These are phyloP conservation scores for Heliamphora exappendiculata DNA, from an alignment of 148 eudicot genomes.

Conservation along the genomic window DNA sequence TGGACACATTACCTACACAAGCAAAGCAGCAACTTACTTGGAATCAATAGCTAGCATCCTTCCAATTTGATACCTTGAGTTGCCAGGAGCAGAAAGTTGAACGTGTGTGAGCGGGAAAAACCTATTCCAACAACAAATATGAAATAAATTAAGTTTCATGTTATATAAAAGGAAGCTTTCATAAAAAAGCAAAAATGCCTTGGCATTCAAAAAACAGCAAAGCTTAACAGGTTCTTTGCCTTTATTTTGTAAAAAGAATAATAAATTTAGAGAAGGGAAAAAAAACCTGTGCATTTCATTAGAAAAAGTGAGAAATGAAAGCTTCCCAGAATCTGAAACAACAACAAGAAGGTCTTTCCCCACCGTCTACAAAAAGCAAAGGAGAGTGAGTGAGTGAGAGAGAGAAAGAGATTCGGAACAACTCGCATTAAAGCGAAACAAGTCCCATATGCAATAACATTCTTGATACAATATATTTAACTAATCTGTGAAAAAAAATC, in stretches of 20 bases:
- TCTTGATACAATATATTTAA: background rate
- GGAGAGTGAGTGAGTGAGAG: slow-evolving; percentile 6
- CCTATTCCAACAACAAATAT: slow-evolving; percentile 33
- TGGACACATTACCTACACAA: too few species aligned
- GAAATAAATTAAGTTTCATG: slow-evolving; percentile 4
- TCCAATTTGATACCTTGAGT: slow-evolving; percentile 69
- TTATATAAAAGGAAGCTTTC: background rate
- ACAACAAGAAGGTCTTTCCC: slow-evolving; percentile 72
- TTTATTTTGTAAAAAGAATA: background rate
- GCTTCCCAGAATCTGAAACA: slow-evolving; percentile 89
- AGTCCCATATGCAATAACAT: background rate
- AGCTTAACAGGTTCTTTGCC: background rate
- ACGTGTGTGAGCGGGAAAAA: slow-evolving; percentile 73
- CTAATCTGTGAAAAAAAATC: background rate
- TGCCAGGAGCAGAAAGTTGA: slow-evolving; percentile 82
- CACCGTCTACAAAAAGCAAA: slow-evolving; percentile 33
- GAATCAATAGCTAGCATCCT: slow-evolving; percentile 88
- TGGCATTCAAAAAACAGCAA: background rate
- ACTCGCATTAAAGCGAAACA: background rate
- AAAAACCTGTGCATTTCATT: slow-evolving; percentile 86
- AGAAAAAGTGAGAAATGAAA: slow-evolving; percentile 75
- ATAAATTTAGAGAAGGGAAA: slow-evolving; percentile 6
- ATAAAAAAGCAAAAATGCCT: background rate
- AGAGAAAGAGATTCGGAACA: background rate
- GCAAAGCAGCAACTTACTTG: slow-evolving; percentile 33